These are phyloP conservation scores for Cylindrotheca closterium DNA, from an alignment of 108 stramenopile species.

Conservation along the genomic window DNA sequence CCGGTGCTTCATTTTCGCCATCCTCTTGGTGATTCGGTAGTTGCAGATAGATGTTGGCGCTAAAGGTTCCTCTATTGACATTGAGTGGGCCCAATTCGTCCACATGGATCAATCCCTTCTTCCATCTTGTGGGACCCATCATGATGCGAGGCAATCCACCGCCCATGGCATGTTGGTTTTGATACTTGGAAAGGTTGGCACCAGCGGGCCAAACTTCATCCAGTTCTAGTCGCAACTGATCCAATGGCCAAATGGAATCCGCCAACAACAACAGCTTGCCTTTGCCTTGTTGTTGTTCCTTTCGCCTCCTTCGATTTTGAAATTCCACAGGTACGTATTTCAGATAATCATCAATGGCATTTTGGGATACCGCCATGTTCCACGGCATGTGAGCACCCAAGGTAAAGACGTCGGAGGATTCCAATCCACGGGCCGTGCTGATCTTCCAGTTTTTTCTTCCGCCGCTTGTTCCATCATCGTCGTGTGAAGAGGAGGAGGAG, in stretches of 20 bases:
- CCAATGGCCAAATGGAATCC: slow-evolving; percentile 72
- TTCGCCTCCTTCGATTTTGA: slow-evolving; percentile 33
- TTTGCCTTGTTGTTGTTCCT: neutral
- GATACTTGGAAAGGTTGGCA: slow-evolving; percentile 58
- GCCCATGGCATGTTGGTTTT: slow-evolving; percentile 42
- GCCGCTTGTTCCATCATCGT: too few species aligned
- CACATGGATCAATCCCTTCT: slow-evolving; percentile 88
- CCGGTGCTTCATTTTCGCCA: slow-evolving; percentile 21
- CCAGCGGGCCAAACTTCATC: slow-evolving; percentile 80
- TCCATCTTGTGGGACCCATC: slow-evolving; percentile 91
- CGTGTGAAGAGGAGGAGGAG: too few species aligned
- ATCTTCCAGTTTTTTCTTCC: slow-evolving; percentile 29
- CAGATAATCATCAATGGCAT: slow-evolving; percentile 49
- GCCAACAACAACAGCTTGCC: slow-evolving; percentile 22
- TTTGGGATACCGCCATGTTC: slow-evolving; percentile 69
- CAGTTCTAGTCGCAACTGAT: slow-evolving; percentile 71
- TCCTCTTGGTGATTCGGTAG: slow-evolving; percentile 43
- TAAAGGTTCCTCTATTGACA: slow-evolving; percentile 69
- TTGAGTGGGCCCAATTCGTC: slow-evolving; percentile 86
- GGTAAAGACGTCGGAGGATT: slow-evolving; percentile 78
- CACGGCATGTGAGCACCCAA: slow-evolving; percentile 78
- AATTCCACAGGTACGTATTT: slow-evolving; percentile 65
- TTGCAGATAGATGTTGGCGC: slow-evolving; percentile 91
- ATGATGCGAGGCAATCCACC: slow-evolving; percentile 88
- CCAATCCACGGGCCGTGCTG: slow-evolving; percentile 25